A percentile compares a stretch with the other conserved stretches of the same genome.
Conservation (phyloP, 805 yeast genomes). For the Zygosaccharomyces bisporus region DNA sequence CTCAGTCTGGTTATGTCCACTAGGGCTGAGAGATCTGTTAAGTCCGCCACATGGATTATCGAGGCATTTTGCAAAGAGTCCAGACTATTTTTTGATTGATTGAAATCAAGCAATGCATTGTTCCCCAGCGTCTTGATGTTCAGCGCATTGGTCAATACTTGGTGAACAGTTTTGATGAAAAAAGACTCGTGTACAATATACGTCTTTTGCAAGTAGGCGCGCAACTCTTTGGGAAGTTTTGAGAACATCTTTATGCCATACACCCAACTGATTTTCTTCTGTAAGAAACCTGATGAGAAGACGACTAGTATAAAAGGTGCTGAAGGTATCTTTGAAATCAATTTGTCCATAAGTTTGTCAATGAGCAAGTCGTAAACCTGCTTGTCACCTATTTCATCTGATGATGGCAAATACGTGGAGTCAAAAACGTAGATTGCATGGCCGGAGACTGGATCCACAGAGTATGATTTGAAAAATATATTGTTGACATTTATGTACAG, state of each 20-base stretch:
- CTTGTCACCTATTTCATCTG: constrained; percentile 41
- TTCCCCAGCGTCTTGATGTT: constrained; percentile 43
- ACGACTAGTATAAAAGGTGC: constrained; percentile 64
- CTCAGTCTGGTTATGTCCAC: constrained; percentile 75
- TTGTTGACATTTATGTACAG: constrained; percentile 37
- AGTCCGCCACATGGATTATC: constrained; percentile 42
- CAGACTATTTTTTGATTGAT: constrained; percentile 10
- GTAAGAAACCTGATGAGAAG: constrained; percentile 76
- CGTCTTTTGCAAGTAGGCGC: constrained; percentile 54
- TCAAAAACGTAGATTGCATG: constrained; percentile 80
- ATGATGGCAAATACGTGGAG: constrained; percentile 70
- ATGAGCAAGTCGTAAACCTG: constrained; percentile 38
- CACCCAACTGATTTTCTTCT: constrained; percentile 51
- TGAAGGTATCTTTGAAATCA: constrained; percentile 56
- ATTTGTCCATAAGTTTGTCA: constrained; percentile 53
- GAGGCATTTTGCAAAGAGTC: constrained; percentile 17
- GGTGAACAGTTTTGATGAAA: constrained; percentile 76
- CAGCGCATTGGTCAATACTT: constrained; percentile 61
- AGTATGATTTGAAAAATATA: constrained; percentile 55
- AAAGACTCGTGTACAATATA: constrained; percentile 89
- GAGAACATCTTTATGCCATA: constrained; percentile 63
- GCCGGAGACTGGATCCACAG: constrained; percentile 61
- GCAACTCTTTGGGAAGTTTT: constrained; percentile 53
- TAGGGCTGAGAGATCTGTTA: constrained; percentile 53
- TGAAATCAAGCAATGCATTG: constrained; percentile 19